phyloP scores from a whole-genome alignment of 2,329 filamentous ascomycete species.

The Exophiala spinifera region DNA sequence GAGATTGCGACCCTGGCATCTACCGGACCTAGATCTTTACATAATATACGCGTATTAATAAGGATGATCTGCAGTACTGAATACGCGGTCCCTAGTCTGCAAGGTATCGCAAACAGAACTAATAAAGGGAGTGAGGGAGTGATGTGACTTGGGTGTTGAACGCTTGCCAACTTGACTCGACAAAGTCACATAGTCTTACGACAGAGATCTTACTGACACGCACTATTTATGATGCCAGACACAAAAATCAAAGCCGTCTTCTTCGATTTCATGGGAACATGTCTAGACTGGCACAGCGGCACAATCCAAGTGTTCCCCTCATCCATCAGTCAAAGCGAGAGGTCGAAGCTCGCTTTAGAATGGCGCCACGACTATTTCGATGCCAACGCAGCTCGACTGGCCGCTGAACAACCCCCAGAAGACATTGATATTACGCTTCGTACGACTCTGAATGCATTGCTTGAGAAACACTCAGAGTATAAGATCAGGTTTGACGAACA shows the following conservation, averaged over 20 bases:
- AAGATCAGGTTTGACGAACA: slow-evolving; percentile 21
- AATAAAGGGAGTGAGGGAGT: too few species aligned
- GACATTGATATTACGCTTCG: slow-evolving; percentile 53
- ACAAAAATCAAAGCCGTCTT: slow-evolving; percentile 48
- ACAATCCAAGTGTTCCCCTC: slow-evolving; percentile 38
- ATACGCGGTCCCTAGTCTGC: too few species aligned
- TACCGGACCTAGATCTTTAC: too few species aligned
- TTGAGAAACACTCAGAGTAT: slow-evolving; percentile 31
- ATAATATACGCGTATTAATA: too few species aligned
- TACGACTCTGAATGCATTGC: slow-evolving; percentile 39
- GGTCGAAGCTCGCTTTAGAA: slow-evolving; percentile 46
- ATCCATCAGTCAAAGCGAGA: slow-evolving; percentile 32
- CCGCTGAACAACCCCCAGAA: slow-evolving; percentile 38
- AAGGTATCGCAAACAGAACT: too few species aligned
- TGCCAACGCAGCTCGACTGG: slow-evolving; percentile 42
- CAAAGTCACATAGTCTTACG: too few species aligned
- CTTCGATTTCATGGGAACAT: slow-evolving; percentile 60
- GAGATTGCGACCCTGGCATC: too few species aligned
- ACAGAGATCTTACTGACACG: too few species aligned
- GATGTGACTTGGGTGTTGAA: too few species aligned
- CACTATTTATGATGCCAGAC: not conserved
- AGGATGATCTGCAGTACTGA: too few species aligned
- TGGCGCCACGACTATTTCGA: slow-evolving; percentile 54
- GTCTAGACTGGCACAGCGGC: slow-evolving; percentile 53
- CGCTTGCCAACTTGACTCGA: too few species aligned